A percentile compares a stretch with the other conserved stretches of the same genome.
Conservation (phyloP, 306 rosid genomes). For the Rosa lucieae region DNA sequence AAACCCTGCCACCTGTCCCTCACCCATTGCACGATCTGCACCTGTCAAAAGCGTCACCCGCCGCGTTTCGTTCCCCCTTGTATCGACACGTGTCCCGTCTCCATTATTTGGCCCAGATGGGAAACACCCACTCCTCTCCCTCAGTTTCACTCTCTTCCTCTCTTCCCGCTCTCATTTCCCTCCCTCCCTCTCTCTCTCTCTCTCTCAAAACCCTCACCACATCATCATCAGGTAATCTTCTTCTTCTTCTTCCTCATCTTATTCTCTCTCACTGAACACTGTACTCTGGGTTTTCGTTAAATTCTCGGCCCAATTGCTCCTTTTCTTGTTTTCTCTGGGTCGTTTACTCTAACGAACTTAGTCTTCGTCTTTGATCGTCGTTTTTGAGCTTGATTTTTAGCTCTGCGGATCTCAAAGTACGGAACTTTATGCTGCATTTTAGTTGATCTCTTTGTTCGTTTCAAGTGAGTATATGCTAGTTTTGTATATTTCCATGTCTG, state of each 20-base stretch:
- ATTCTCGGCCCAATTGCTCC: neutral
- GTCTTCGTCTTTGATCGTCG: neutral
- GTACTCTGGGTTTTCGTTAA: neutral
- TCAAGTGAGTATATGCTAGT: neutral
- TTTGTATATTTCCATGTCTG: neutral
- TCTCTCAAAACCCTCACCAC: neutral
- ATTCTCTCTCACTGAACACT: too few relatives aligned
- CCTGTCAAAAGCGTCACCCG: neutral
- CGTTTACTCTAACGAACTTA: neutral
- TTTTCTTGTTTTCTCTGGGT: neutral
- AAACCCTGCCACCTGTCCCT: neutral
- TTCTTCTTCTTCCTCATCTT: neutral
- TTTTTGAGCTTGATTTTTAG: neutral
- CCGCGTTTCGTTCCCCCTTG: neutral
- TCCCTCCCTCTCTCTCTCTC: neutral
- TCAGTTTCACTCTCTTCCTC: neutral
- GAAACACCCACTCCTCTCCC: neutral
- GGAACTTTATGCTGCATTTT: neutral
- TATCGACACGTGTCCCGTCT: neutral
- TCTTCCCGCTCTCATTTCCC: slow-evolving; percentile 3
- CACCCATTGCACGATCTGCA: neutral
- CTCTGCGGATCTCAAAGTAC: neutral
- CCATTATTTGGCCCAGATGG: neutral
- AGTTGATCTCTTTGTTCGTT: neutral
- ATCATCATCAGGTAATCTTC: neutral